Evolutionary conservation across 106 monocot genomes (phyloP).

Genomic region (Acorus calamus): DNA sequence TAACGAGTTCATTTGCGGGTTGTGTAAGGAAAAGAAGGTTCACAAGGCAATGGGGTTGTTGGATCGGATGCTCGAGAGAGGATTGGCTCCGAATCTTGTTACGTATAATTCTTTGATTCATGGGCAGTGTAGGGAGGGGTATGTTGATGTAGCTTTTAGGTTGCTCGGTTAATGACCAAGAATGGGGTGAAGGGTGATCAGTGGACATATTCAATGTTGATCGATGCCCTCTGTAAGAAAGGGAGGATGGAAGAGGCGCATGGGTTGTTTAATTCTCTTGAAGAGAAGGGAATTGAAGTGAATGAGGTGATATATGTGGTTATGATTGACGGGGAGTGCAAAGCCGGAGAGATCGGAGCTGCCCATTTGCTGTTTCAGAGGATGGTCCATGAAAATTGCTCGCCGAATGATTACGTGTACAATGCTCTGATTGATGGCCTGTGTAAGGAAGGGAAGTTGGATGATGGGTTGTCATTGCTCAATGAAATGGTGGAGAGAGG

Average conservation of each 20-base stretch:
- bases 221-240: constrained; percentile 35
- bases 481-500: constrained; percentile 27
- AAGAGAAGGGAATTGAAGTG: constrained; percentile 11
- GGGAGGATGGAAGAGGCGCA: constrained; percentile 39
- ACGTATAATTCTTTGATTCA: constrained; percentile 40
- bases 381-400: constrained; percentile 20
- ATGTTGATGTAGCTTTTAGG: constrained; percentile 29
- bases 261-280: constrained; percentile 23
- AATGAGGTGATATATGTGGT: constrained; percentile 34
- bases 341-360: constrained; percentile 24
- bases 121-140: constrained; percentile 33
- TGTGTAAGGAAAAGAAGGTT: constrained; percentile 27
- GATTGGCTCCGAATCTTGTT: constrained; percentile 24
- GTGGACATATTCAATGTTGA: constrained; percentile 28
- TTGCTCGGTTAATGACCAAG: constrained; percentile 36
- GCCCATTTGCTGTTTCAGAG: constrained; percentile 26
- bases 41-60: constrained; percentile 36
- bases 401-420: constrained; percentile 34
- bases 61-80: constrained; percentile 29
- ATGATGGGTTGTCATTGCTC: constrained; percentile 26
- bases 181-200: constrained; percentile 20
- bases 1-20: constrained; percentile 39
- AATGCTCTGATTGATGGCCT: constrained; percentile 36
- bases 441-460: constrained; percentile 25
- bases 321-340: constrained; percentile 47